Base-by-base conservation (phyloP, 495 filamentous ascomycete species). In the Daldinia loculata region DNA sequence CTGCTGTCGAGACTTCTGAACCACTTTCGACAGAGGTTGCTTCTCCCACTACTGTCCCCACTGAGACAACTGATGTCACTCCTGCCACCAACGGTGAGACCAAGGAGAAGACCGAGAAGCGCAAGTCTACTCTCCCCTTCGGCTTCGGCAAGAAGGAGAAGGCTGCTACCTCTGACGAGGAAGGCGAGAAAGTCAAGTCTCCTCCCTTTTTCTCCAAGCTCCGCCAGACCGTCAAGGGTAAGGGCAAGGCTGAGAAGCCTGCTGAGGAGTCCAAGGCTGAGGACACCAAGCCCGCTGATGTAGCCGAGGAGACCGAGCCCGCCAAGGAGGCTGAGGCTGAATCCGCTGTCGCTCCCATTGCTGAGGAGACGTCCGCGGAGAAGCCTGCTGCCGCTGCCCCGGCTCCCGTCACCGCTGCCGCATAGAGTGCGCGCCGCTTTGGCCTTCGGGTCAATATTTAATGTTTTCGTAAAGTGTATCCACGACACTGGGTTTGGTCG, bases 131-230 rank as follows among this genome's bases (percentile, higher is more conserved):
- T 3, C 76, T 86, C 0, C 86, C 86, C 38, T 88, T 86, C 70
- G 76, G 75, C 76, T 84, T 88, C 73, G 82, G 74, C 58, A 77
- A 82, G 78, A 85, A 84, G 80, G 83, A 86, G 78, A 82, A 86
- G 76, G 77, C 83, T 67, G 67, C 71, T 27, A 74, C 80, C 43
- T 78, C 80, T 19, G 84, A 83, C 15, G 83, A 85, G 26, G 85
- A 87, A 75, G 82, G 80, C 62, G 83, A 85, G 80, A 85, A 86
- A 80, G 80, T 84, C 71, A 80, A 81, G 79, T 84, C 83, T 26
- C 83, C 82, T 50, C 81, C 81, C 24, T 82, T 80, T 70, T 87
- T 87, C 82, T 86, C 84, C 74, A 86, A 86, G 83, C 77, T 88
- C 67, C 85, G 85, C 73, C 83, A 82, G 70, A 88, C 85, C 61